phyloP scores from a whole-genome alignment of 305 asterid genomes.

The Fraxinus sp. region DNA sequence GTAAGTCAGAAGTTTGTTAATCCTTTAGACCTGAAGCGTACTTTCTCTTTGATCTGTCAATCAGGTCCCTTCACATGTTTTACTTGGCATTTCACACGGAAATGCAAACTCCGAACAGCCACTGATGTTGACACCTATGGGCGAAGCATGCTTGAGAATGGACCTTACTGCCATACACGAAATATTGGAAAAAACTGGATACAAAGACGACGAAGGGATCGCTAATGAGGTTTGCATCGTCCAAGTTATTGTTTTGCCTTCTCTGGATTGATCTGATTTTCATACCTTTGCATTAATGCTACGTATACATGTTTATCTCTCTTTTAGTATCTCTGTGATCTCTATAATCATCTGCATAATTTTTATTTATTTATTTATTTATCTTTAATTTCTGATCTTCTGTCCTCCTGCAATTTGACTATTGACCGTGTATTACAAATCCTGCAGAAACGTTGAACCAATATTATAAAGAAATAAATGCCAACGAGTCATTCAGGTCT shows the following conservation, averaged over 20 bases:
- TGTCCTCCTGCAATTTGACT: neutral
- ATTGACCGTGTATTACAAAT: neutral
- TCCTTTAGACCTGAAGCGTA: neutral
- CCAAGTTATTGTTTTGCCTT: neutral
- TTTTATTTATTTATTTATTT: too few species aligned
- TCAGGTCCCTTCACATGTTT: slow-evolving; percentile 75
- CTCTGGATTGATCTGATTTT: neutral
- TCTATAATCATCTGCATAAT: neutral
- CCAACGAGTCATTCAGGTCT: neutral
- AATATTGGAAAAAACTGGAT: slow-evolving; percentile 69
- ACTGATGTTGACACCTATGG: slow-evolving; percentile 64
- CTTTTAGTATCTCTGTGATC: neutral
- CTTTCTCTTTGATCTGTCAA: neutral
- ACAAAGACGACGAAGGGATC: slow-evolving; percentile 85
- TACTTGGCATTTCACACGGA: slow-evolving; percentile 69
- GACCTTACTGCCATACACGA: slow-evolving; percentile 89
- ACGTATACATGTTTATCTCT: neutral
- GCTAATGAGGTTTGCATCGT: slow-evolving; percentile 63
- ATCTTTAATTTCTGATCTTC: neutral
- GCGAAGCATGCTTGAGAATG: slow-evolving; percentile 91
- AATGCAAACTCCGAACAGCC: slow-evolving; percentile 44
- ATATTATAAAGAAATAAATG: neutral
- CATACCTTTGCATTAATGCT: neutral
- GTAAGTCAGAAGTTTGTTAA: neutral
- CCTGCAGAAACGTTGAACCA: neutral